Evolutionary conservation across 2,329 filamentous ascomycete species (phyloP).

Genomic region (Sporothrix brunneoviolacea): DNA sequence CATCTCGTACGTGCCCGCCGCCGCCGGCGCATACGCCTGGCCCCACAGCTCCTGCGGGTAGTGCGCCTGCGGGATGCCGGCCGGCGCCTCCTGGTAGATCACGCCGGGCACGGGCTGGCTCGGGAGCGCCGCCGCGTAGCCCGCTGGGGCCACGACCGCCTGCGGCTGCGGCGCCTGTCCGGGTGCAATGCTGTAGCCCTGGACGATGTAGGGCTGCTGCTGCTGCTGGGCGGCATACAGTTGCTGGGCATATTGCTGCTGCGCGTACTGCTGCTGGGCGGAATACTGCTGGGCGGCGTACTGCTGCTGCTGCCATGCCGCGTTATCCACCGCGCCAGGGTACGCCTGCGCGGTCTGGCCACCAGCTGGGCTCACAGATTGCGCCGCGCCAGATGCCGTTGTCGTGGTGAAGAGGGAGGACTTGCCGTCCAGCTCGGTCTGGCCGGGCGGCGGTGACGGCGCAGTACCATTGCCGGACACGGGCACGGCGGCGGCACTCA

Average conservation of each 20-base stretch:
- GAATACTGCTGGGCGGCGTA: neutral
- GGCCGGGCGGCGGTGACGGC: too few species aligned
- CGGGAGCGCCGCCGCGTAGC: slow-evolving; percentile 5
- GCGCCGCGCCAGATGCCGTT: neutral
- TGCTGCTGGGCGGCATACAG: neutral
- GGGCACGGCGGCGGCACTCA: neutral
- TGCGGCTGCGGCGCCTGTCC: slow-evolving; percentile 5
- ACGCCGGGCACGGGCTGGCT: slow-evolving; percentile 7
- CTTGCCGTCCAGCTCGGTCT: slow-evolving; percentile 13
- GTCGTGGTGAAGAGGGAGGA: neutral
- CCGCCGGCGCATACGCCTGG: too few species aligned
- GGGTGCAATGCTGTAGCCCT: slow-evolving; percentile 3
- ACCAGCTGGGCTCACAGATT: neutral
- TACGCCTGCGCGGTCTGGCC: neutral
- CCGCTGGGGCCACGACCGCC: neutral
- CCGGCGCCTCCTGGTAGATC: slow-evolving; percentile 10
- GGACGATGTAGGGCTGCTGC: slow-evolving; percentile 4
- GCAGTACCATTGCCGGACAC: neutral
- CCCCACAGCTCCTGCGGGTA: slow-evolving; percentile 7
- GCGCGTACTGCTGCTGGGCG: neutral
- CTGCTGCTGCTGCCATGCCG: neutral
- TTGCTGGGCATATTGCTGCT: slow-evolving; percentile 1
- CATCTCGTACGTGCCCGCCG: too few species aligned
- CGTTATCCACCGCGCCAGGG: neutral
- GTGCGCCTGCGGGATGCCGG: neutral